Evolutionary conservation across 768 basidiomycete genomes (phyloP).

Genomic region (Tremella fuciformis): DNA sequence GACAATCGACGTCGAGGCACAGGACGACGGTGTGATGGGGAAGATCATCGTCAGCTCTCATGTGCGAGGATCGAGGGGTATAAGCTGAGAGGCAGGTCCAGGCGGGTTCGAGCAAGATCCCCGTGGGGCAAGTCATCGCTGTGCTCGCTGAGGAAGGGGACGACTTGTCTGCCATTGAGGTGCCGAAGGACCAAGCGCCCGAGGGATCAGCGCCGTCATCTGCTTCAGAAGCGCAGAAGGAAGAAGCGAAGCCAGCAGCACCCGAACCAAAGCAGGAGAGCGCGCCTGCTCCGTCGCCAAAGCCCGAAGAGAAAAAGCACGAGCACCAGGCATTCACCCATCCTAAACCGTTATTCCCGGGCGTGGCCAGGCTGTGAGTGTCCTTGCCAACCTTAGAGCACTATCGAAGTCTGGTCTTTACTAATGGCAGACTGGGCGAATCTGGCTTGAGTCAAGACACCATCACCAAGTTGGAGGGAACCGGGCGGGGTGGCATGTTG

Average conservation of each 20-base stretch:
- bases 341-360: conserved; percentile 76
- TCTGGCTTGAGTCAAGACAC: conserved; percentile 40
- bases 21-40: conserved; percentile 53
- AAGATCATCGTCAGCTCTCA: conserved; percentile 49
- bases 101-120: conserved; percentile 78
- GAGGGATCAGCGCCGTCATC: conserved; percentile 18
- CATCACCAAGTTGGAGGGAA: conserved; percentile 70
- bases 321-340: conserved; percentile 54
- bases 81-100: conserved; percentile 56
- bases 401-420: conserved; percentile 1
- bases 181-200: conserved; percentile 48
- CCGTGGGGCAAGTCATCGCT: conserved; percentile 85
- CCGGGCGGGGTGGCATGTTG: conserved; percentile 86
- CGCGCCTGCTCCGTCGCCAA: neutral
- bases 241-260: conserved; percentile 15
- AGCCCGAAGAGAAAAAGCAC: conserved; percentile 13
- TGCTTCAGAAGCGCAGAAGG: conserved; percentile 12
- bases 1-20: conserved; percentile 54
- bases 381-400: neutral
- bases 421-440: conserved; percentile 34
- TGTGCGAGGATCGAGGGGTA: neutral
- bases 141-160: conserved; percentile 94
- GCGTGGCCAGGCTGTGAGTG: conserved; percentile 68
- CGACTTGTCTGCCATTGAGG: conserved; percentile 78
- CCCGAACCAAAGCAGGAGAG: conserved; percentile 9